Evolutionary conservation across 257 asterid genomes (phyloP).

Genomic region (Phtheirospermum japonicum): DNA sequence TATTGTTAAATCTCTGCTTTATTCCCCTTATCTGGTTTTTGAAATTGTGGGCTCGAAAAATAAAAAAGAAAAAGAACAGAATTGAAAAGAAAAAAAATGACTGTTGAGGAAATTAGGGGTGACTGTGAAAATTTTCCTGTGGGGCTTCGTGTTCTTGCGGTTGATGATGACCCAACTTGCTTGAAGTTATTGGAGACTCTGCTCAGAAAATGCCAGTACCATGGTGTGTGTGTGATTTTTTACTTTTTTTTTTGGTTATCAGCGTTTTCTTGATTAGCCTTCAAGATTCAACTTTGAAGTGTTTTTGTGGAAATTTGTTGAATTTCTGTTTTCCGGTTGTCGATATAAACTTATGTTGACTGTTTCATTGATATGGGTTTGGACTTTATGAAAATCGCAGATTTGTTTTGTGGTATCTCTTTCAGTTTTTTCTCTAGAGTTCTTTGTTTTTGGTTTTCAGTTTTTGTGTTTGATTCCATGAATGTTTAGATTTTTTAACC

Average conservation of each 20-base stretch:
- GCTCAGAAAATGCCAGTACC: slow-evolving; percentile 75
- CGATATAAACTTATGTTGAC: neutral
- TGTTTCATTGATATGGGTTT: slow-evolving; percentile 19
- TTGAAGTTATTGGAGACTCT: slow-evolving; percentile 63
- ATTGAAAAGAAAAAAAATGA: slow-evolving; percentile 51
- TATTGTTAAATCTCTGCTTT: neutral
- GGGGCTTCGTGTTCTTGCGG: slow-evolving; percentile 93
- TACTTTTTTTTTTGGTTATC: neutral
- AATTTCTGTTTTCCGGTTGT: slow-evolving; percentile 7
- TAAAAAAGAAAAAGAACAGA: slow-evolving; percentile 37
- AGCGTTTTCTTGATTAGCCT: slow-evolving; percentile 17
- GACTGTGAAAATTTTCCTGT: slow-evolving; percentile 56
- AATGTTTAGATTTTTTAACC: no score
- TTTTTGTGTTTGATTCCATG: slow-evolving; percentile 8
- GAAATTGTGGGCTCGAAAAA: slow-evolving; percentile 25
- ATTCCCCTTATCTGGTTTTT: neutral
- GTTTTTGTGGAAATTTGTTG: neutral
- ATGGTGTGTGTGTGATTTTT: slow-evolving; percentile 41
- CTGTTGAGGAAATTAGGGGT: slow-evolving; percentile 56
- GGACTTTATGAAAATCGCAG: slow-evolving; percentile 21
- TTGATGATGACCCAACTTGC: slow-evolving; percentile 79
- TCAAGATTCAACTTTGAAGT: slow-evolving; percentile 4
- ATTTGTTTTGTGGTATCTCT: neutral
- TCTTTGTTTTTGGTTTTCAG: neutral
- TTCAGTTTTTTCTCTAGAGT: neutral